Percentiles rank a stretch among this genome's conserved stretches.
phyloP scores from a whole-genome alignment of 176 grass and related monocot species.

The Triticum aestivum region IWGSC_CS_RefSeq_v2.1 NC_057794.1:568193689-568194188 shows the following conservation, averaged over 20 bases:
- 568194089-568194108: conserved; percentile 3
- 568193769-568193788: conserved; percentile 68
- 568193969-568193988: conserved; percentile 50
- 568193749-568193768: conserved; percentile 80
- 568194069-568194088: background rate
- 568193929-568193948: conserved; percentile 82
- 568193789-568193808: conserved; percentile 68
- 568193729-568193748: conserved; percentile 6
- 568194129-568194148: background rate
- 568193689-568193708: conserved; percentile 4
- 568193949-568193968: conserved; percentile 51
- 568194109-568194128: conserved; percentile 2
- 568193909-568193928: conserved; percentile 43
- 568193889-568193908: conserved; percentile 65
- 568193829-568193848: background rate
- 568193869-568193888: conserved; percentile 58
- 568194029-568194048: conserved; percentile 40
- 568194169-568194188: background rate
- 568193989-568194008: conserved; percentile 41
- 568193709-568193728: conserved; percentile 6
- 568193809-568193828: background rate
- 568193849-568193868: conserved; percentile 37
- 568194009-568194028: conserved; percentile 61
- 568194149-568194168: conserved; percentile 4
- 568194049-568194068: conserved; percentile 14